Evolutionary conservation across 441 rosid genomes (phyloP), one percentile per base, ranked within the genome.

Genomic region (Geranium incanum): DNA sequence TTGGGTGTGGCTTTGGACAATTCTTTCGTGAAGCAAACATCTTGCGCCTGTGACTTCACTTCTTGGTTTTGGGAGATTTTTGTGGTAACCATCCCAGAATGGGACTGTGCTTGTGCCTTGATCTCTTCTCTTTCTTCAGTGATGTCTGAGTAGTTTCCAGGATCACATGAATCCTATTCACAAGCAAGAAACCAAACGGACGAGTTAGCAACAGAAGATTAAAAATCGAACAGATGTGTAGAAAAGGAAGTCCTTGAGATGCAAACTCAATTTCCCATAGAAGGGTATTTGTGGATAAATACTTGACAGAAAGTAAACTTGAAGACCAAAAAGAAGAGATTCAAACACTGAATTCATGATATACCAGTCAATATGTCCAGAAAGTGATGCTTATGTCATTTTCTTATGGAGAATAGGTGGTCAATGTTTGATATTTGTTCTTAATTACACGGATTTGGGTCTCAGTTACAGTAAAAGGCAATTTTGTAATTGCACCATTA

Each of bases 121-220:
- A 79, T 76, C 78, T 87, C 97, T 13, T 84, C 86, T 75, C 91
- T 81, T 77, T 91, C 96, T 76, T 94, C 95, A 0, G 99, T 92
- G 65, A 95, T 79, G 82, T 95, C 97, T 19, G 97, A 95, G 76
- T 79, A 89, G 85, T 84, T 90, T 73, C 96, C 96, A 63, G 83
- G 88, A 73, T 95, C 96, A 79, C 86, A 90, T 33, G 88, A 84
- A 80, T 92, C 99, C 99, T 95, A 77, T 70, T 71, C 67, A 63
- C 39, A 52, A 76, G 6, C 66, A 64, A 69, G 21, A 80, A 63
- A 55, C 36, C 36, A 60, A 36, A 68, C 70, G 52, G 39, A 81
- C n/a, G 59, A 50, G 16, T 50, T 50, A 12, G 59, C 59, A 13
- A 50, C 13, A 50, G 59, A 50, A 6, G 48, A 9, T 41, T 6